A percentile compares a stretch with the other conserved stretches of the same genome.
Evolutionary conservation across 1,284 basidiomycete species (phyloP).

Genomic region (Kwoniella shivajii): DNA sequence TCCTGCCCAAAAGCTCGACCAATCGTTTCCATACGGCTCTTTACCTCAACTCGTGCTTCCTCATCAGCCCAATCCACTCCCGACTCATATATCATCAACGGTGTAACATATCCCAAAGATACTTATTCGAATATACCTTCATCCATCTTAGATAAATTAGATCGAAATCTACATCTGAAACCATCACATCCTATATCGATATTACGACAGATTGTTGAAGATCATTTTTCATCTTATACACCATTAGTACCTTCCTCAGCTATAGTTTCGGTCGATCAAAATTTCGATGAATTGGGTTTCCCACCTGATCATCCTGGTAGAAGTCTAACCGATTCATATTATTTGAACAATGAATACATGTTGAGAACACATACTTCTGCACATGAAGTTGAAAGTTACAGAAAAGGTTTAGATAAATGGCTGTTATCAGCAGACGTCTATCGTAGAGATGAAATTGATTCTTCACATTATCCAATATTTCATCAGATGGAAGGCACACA

Average conservation of each 20-base stretch:
- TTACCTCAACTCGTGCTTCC: background rate
- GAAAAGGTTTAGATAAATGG: constrained; percentile 75
- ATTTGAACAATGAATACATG: constrained; percentile 86
- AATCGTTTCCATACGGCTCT: background rate
- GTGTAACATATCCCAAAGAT: constrained; percentile 66
- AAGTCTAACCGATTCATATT: constrained; percentile 89
- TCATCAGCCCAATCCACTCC: background rate
- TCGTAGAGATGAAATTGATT: constrained; percentile 96
- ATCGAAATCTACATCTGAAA: constrained; percentile 72
- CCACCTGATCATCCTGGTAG: constrained; percentile 91
- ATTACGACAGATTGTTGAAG: constrained; percentile 80
- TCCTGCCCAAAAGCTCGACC: background rate
- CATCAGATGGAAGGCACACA: constrained; percentile 98
- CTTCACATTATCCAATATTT: constrained; percentile 95
- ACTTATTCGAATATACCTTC: constrained; percentile 81
- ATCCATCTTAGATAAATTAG: constrained; percentile 74
- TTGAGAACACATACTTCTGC: constrained; percentile 96
- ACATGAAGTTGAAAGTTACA: constrained; percentile 93
- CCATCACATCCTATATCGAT: constrained; percentile 83
- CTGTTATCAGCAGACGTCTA: constrained; percentile 98
- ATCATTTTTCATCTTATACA: constrained; percentile 72
- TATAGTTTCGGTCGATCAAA: constrained; percentile 84
- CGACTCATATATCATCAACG: constrained; percentile 35
- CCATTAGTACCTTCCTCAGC: constrained; percentile 67
- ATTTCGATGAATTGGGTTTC: constrained; percentile 97